Conservation (phyloP, 805 yeast species). For the Metschnikowia vanudenii region DNA sequence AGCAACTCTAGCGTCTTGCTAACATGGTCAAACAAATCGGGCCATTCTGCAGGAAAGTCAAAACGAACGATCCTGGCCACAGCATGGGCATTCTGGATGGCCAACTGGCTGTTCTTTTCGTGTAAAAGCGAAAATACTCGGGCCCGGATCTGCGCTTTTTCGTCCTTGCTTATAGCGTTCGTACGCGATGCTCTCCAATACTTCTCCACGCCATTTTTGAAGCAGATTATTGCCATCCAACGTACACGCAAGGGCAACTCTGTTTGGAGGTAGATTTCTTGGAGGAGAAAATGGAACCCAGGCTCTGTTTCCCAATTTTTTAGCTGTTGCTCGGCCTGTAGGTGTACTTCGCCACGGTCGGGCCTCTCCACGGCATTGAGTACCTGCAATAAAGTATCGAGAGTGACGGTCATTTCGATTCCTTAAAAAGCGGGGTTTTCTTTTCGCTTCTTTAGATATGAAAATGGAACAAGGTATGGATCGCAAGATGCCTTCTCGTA, state of each 20-base stretch:
- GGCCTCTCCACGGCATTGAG: constrained; percentile 34
- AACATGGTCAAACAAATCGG: constrained; percentile 67
- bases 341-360: constrained; percentile 52
- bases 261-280: constrained; percentile 56
- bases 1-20: constrained; percentile 45
- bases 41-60: constrained; percentile 91
- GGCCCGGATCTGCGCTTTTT: constrained; percentile 60
- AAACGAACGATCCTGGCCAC: constrained; percentile 72
- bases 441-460: not conserved
- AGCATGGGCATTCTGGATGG: constrained; percentile 83
- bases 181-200: constrained; percentile 76
- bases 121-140: constrained; percentile 58
- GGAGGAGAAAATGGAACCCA: constrained; percentile 58
- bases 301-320: constrained; percentile 65
- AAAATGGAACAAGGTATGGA: not conserved
- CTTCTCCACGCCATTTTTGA: constrained; percentile 84
- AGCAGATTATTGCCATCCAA: constrained; percentile 84
- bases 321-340: constrained; percentile 66
- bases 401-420: constrained; percentile 23
- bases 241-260: constrained; percentile 63
- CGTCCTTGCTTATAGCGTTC: constrained; percentile 55
- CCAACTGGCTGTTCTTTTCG: constrained; percentile 71
- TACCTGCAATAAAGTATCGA: constrained; percentile 28
- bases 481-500: not conserved
- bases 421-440: no score